These are phyloP conservation scores for Diaporthe aspalathi DNA, from an alignment of 2,329 filamentous ascomycete species.

Conservation along the genomic window DNA sequence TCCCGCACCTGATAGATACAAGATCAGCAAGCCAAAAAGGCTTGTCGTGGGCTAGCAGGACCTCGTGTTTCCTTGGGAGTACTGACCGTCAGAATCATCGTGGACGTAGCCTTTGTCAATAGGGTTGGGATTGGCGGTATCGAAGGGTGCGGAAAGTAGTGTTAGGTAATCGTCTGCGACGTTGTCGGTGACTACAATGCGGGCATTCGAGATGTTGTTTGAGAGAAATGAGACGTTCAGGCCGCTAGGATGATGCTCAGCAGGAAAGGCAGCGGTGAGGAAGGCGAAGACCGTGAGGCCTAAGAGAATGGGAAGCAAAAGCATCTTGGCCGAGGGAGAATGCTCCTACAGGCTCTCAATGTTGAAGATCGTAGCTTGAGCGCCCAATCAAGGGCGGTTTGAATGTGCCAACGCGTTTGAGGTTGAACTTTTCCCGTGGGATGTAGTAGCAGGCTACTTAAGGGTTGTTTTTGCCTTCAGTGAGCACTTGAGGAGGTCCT, in stretches of 20 bases:
- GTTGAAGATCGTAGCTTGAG: no score
- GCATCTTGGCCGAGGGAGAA: neutral
- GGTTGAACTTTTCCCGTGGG: no score
- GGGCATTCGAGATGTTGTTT: neutral
- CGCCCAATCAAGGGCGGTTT: no score
- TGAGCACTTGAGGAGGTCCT: no score
- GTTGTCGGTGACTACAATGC: neutral
- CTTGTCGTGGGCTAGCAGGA: no score
- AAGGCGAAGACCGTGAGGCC: neutral
- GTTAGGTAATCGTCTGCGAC: neutral
- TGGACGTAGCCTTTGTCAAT: neutral
- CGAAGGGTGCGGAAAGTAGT: neutral
- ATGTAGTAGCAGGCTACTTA: no score
- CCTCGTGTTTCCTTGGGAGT: no score
- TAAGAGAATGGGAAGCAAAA: neutral
- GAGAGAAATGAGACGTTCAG: neutral
- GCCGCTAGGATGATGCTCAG: no score
- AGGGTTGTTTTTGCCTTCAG: no score
- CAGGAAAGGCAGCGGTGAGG: neutral
- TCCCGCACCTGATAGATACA: neutral
- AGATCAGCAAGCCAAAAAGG: no score
- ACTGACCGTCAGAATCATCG: conserved; percentile 9
- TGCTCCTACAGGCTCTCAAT: neutral
- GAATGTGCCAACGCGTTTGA: no score
- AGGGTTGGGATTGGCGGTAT: neutral